phyloP scores from a whole-genome alignment of 805 yeast genomes.

The Yarrowia phangngaensis region DNA sequence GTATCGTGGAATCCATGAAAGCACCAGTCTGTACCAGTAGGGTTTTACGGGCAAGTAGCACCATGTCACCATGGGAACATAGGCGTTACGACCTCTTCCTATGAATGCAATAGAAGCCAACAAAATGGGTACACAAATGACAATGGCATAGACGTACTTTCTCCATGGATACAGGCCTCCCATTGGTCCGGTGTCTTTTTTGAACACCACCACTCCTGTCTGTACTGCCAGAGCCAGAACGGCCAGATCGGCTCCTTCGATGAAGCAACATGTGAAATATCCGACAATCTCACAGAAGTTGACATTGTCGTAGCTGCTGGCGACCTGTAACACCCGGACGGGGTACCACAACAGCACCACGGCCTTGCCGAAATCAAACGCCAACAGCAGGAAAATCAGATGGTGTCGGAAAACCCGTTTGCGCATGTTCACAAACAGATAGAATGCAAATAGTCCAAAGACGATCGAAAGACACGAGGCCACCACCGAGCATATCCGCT shows the following conservation, averaged over 20 bases:
- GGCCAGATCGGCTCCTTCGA: slow-evolving; percentile 81
- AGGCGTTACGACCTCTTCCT: slow-evolving; percentile 45
- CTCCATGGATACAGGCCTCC: slow-evolving; percentile 22
- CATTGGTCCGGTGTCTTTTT: slow-evolving; percentile 47
- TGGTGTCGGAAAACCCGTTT: slow-evolving; percentile 35
- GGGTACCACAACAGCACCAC: slow-evolving; percentile 66
- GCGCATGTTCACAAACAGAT: slow-evolving; percentile 43
- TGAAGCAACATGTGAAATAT: slow-evolving; percentile 70
- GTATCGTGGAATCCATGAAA: slow-evolving; percentile 80
- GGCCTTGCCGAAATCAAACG: slow-evolving; percentile 72
- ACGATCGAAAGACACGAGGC: slow-evolving; percentile 50
- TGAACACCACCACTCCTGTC: slow-evolving; percentile 66
- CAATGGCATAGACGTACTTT: slow-evolving; percentile 46
- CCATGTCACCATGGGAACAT: slow-evolving; percentile 62
- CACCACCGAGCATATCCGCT: slow-evolving; percentile 47
- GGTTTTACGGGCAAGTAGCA: slow-evolving; percentile 72
- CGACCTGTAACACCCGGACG: slow-evolving; percentile 45
- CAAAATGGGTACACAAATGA: slow-evolving; percentile 50
- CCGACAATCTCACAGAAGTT: slow-evolving; percentile 66
- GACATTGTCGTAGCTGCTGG: slow-evolving; percentile 45
- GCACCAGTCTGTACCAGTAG: slow-evolving; percentile 62
- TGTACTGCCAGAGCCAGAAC: slow-evolving; percentile 78
- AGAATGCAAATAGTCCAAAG: slow-evolving; percentile 58
- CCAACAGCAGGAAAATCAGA: slow-evolving; percentile 62
- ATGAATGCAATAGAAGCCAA: slow-evolving; percentile 71